Base-by-base conservation (phyloP, 2,329 filamentous ascomycete genomes). In the Parastagonospora nodorum region DNA sequence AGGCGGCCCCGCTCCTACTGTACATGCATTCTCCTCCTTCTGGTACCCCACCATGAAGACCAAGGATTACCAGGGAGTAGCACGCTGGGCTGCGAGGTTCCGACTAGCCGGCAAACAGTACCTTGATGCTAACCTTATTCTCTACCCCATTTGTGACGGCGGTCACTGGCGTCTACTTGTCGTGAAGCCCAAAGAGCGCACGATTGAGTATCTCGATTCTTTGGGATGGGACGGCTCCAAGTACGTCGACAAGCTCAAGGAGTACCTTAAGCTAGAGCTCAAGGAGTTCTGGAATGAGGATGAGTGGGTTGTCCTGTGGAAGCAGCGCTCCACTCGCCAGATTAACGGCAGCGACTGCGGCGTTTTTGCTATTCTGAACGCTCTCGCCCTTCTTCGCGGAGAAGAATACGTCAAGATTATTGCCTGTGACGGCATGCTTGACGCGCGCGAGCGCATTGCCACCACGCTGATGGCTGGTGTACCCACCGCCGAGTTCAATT, bases 291-390 rank as follows among this genome's bases (percentile, higher is more conserved):
- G 82, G 62, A 66, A 78, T 2, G 75, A 76, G 11, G 73, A 74
- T 1, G 85, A 89, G 35, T 92, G 89, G 89, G 76, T 69, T 19
- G 74, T 78, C 1, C 74, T 82, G 7, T 67, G 73, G n/a, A 77
- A 80, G 38, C 65, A 69, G 47, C 69, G 73, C 12, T 83, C 82
- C 31, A 80, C 57, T 4, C 42, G 46, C 2, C 89, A 92, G 69
- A 78, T 74, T 24, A 92, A 92, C 64, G 81, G 81, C 1, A 84
- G 82, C 64, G 89, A 92, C 67, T 92, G 89, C 60, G 89, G 89
- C n/a, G 83, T 91, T 3, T 90, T 90, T 67, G 84, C 87, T 11
- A 84, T 90, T 58, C 83, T 88, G 14, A 93, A 92, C 64, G 86
- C 83, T 12, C 81, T 90, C 41, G 88, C 85, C 48, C 63, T 78